Base-by-base conservation (phyloP, 805 yeast species). In the Yarrowia yakushimensis region DNA sequence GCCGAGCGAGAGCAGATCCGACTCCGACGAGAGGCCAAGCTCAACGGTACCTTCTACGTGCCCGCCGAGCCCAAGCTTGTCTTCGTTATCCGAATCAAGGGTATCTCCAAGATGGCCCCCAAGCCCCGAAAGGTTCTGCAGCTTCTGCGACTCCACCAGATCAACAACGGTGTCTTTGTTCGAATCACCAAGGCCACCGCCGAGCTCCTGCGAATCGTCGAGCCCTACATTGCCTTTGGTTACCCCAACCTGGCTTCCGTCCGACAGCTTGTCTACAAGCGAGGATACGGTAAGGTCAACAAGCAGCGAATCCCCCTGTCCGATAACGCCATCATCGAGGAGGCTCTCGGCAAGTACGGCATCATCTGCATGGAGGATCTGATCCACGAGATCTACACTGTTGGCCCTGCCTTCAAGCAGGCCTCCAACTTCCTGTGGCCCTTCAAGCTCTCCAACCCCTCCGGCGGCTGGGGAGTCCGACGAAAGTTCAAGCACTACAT, bases 91-190 rank as follows among this genome's bases (percentile, higher is more conserved):
- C 90, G 98, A 88, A 92, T 92, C 87, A 92, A 92, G 93, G 97
- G 97, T 92, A 90, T 92, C 80, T 88, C 84, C 92, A 92, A 91
- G 88, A 90, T 92, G 74, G 89, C 97, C 77, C 97, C 97, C 77
- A 92, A 92, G 88, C 97, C 97, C 86, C 91, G 97, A 89, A 92
- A 92, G 89, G 96, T 92, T 75, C 78, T 86, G 77, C 90, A 86
- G 78, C 81, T 86, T 74, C 80, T 86, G 76, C 84, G 91, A 80
- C 83, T 86, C 75, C 83, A 85, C 74, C 90, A 86, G 79, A 85
- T 86, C 77, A 86, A 86, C 82, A 82, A 88, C 71, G 91, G 88
- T 82, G 89, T 85, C 67, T 86, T 86, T 72, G 87, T 86, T 74
- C 85, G 83, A 79, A 81, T 86, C 69, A 86, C 90, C 82, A 86